Base-by-base conservation (phyloP, 148 eudicot genomes). In the Fagopyrum tataricum region DNA sequence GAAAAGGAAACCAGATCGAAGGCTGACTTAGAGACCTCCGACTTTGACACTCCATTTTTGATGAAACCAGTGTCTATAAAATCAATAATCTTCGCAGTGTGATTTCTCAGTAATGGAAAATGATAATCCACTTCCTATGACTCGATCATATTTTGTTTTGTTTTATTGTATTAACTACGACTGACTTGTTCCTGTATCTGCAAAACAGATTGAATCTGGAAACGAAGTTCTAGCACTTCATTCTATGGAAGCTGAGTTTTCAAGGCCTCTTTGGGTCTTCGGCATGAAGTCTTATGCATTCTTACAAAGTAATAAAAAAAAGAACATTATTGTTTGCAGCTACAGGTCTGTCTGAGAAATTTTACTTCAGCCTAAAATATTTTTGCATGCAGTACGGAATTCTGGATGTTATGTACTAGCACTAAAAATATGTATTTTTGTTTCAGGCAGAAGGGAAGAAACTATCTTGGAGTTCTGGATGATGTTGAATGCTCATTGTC, bases 231-330 rank as follows among this genome's bases (percentile, higher is more conserved):
- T 83, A 61, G 83, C 96, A 42, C 79, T 94, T 46, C 88, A 87
- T 80, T 74, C 91, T 46, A 79, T 88, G 86, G 85, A 94, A 78
- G 97, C 97, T 24, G 97, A 94, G 86, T 94, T 94, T 76, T 77
- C 98, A 26, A 87, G 79, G 82, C 97, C 98, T 10, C 78, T 94
- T 39, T 94, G 98, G 98, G 89, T 88, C 75, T 94, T 94, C 73
- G 98, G 98, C 53, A 86, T 84, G 83, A 91, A 75, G 73, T 91
- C 97, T 8, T 94, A 91, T 81, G 93, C 82, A 71, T 76, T 91
- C 76, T 58, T 94, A 66, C 80, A 74, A 58, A 76, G 76, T 44
- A 62, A 76, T 7, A 80, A 78, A 69, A 76, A 80, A 59, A 82
- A 73, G 61, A 87, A 81, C 81, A 77, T 89, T 64, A 77, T 94